Percentiles rank a stretch among this genome's conserved stretches.
These are phyloP conservation scores for Suhomyces kunorum DNA, from an alignment of 1,139 yeast genomes.

Conservation along the genomic window DNA sequence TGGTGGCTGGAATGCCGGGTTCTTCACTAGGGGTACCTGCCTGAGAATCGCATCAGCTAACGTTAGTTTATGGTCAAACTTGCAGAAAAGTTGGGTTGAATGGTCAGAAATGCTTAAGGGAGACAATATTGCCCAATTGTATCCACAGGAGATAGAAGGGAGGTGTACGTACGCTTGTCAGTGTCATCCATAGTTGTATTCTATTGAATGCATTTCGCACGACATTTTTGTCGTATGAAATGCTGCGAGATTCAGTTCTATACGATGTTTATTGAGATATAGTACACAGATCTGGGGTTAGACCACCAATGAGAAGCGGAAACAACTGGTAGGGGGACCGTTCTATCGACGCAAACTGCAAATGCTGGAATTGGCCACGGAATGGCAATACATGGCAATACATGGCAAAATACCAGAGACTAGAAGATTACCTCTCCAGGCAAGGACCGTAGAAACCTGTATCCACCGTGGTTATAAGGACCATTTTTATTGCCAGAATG, in stretches of 20 bases:
- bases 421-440: too few species aligned
- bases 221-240: conserved; percentile 1
- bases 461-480: too few species aligned
- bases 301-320: conserved; percentile 1
- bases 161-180: conserved; percentile 25
- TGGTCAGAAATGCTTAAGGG: too few species aligned
- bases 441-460: too few species aligned
- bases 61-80: conserved; percentile 8
- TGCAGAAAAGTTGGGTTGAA: background rate
- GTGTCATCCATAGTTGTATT: conserved; percentile 23
- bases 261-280: conserved; percentile 5
- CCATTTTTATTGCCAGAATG: too few species aligned
- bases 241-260: conserved; percentile 1
- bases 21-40: conserved; percentile 59
- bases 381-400: too few species aligned
- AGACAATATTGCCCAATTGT: too few species aligned
- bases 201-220: background rate
- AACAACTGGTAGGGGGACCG: too few species aligned
- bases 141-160: too few species aligned
- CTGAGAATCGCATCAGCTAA: conserved; percentile 53
- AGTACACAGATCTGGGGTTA: conserved; percentile 5
- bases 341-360: too few species aligned
- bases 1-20: conserved; percentile 58
- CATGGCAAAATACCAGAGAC: too few species aligned
- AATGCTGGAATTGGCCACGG: too few species aligned